Conservation (phyloP, 2,329 filamentous ascomycete species). For the Fusarium sp. region DNA sequence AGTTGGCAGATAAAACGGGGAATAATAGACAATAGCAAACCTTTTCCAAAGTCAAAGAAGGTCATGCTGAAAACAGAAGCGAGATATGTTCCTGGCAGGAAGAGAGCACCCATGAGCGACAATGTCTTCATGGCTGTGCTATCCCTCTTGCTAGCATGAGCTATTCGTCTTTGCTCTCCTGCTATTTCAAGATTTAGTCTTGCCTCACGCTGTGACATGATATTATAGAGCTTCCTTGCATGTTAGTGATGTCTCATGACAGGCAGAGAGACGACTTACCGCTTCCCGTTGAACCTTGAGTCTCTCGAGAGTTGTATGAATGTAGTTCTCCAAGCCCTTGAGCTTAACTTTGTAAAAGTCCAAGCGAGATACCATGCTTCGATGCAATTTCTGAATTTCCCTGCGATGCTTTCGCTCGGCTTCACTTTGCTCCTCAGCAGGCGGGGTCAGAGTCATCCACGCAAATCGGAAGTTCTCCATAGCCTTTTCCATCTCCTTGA, state of each 20-base stretch:
- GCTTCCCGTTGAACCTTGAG: constrained; percentile 71
- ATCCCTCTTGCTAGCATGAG: constrained; percentile 70
- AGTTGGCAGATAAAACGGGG: neutral
- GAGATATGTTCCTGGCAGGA: constrained; percentile 71
- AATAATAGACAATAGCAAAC: constrained; percentile 41
- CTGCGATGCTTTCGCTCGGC: constrained; percentile 46
- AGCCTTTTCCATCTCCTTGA: constrained; percentile 59
- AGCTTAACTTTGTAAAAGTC: constrained; percentile 72
- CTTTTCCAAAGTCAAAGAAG: constrained; percentile 71
- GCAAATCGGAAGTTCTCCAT: constrained; percentile 57
- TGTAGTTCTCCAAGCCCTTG: constrained; percentile 71
- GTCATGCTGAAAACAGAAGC: constrained; percentile 74
- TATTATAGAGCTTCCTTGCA: constrained; percentile 67
- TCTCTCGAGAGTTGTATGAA: constrained; percentile 69
- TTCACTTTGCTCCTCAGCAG: constrained; percentile 32
- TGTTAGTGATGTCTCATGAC: constrained; percentile 17
- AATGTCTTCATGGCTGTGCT: constrained; percentile 74
- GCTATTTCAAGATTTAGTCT: constrained; percentile 73
- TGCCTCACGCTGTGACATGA: constrained; percentile 73
- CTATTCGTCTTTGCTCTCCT: constrained; percentile 68
- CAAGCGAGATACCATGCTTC: constrained; percentile 63
- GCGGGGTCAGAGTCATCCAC: constrained; percentile 32
- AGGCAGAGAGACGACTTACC: constrained; percentile 52
- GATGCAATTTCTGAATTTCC: constrained; percentile 59
- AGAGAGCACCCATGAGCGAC: constrained; percentile 71